Base-by-base conservation (phyloP, 2,329 filamentous ascomycete species). In the Hypoxylon sp. region DNA sequence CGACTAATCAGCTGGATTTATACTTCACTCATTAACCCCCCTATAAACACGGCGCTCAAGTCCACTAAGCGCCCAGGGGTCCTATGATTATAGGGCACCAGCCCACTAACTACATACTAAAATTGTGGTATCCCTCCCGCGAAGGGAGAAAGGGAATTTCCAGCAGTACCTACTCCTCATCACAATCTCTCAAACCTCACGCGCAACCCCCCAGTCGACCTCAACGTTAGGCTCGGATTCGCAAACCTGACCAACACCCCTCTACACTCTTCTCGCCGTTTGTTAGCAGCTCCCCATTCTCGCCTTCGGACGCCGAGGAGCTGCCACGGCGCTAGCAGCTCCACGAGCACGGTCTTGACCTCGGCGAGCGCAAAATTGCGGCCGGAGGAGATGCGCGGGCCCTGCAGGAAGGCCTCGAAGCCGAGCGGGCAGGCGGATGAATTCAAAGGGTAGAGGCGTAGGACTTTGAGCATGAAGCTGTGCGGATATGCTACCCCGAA, bases 381-480 rank as follows among this genome's bases (percentile, higher is more conserved):
- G 0, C 72, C 74, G 10, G 69, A 68, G 49, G 73, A 76, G 8
- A 68, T 71, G 3, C 73, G 68, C 24, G 74, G 73, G 2, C 73
- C 73, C 19, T 72, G 66, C 24, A 65, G 55, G 55, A 75, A 75
- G n/a, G 70, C 56, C 46, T 72, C 61, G 51, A 70, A 71, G 1
- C 71, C 72, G 54, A 70, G 72, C 0, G 70, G 66, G 87, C 57
- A 64, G 5, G 64, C 53, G 0, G 10, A 26, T 72, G 32, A 67
- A 76, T 75, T 60, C 4, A 77, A 76, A 5, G 70, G 62, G 62
- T 75, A 75, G 7, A 79, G 15, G 8, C 78, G 71, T 4, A 80
- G 59, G 2, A 74, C 62, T 57, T 80, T 78, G 24, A 71, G 72
- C 20, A 76, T 54, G 59, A 80, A 78, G 30, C 74, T 73, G 60